phyloP scores from a whole-genome alignment of 2,329 filamentous ascomycete genomes.

The Incumbomyces delicatus region DNA sequence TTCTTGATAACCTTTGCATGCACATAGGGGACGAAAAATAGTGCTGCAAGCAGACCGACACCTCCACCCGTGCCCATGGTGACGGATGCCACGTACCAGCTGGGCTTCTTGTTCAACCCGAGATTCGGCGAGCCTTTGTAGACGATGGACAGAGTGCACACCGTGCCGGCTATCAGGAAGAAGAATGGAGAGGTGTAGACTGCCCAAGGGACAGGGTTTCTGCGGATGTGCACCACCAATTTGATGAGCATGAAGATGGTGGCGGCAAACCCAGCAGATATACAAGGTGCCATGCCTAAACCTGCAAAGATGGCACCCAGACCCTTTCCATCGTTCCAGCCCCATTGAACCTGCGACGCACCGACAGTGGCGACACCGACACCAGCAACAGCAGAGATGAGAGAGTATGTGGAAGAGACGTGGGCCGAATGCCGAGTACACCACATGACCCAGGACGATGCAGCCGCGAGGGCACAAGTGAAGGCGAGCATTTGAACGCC shows the following conservation, averaged over 20 bases:
- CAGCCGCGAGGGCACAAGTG: conserved; percentile 53
- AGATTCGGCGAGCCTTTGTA: conserved; percentile 70
- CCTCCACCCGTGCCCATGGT: conserved; percentile 55
- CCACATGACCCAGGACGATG: conserved; percentile 70
- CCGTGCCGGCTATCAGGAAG: conserved; percentile 64
- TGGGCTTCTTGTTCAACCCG: conserved; percentile 55
- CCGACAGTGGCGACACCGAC: conserved; percentile 60
- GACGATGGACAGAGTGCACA: conserved; percentile 65
- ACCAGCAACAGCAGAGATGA: conserved; percentile 59
- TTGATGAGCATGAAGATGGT: conserved; percentile 66
- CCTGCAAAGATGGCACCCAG: conserved; percentile 64
- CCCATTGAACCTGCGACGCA: conserved; percentile 54
- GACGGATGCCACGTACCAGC: conserved; percentile 57
- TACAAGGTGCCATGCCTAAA: conserved; percentile 59
- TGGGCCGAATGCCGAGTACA: conserved; percentile 64
- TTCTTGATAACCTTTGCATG: conserved; percentile 59
- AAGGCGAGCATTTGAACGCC: conserved; percentile 61
- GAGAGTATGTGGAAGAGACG: conserved; percentile 63
- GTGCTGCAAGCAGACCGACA: conserved; percentile 47
- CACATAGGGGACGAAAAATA: conserved; percentile 67
- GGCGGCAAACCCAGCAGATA: conserved; percentile 55
- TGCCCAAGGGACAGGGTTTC: conserved; percentile 62
- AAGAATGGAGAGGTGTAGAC: conserved; percentile 65
- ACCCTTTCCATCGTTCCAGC: conserved; percentile 59
- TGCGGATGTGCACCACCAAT: conserved; percentile 58